Percentiles rank a stretch among this genome's conserved stretches.
phyloP scores from a whole-genome alignment of 2,329 filamentous ascomycete genomes.

The Fusarium clavum region DNA sequence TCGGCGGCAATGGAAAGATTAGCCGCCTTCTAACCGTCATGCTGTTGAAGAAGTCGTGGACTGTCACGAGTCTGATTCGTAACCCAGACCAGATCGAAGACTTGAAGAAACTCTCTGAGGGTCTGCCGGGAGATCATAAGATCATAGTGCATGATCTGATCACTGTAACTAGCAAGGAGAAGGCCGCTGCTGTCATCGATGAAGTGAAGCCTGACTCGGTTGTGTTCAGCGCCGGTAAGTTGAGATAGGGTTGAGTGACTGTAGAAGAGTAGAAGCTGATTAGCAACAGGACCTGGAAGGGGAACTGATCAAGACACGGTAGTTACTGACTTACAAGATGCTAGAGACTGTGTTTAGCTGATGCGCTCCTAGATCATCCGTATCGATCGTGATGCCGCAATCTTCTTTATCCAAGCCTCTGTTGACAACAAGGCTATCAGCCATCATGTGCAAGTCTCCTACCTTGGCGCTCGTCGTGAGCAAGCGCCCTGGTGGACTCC shows the following conservation, averaged over 20 bases:
- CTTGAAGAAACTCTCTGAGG: conserved; percentile 68
- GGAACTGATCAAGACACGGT: conserved; percentile 56
- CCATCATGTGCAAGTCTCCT: conserved; percentile 71
- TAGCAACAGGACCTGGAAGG: conserved; percentile 35
- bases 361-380: conserved; percentile 36
- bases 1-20: conserved; percentile 82
- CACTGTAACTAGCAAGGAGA: conserved; percentile 71
- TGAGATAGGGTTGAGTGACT: not conserved
- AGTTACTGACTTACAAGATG: not conserved
- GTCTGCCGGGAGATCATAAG: conserved; percentile 67
- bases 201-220: conserved; percentile 70
- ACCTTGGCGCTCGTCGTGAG: conserved; percentile 61
- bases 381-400: conserved; percentile 45
- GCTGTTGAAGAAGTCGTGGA: conserved; percentile 75
- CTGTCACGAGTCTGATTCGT: conserved; percentile 79
- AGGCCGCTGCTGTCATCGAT: conserved; percentile 63
- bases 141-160: conserved; percentile 75
- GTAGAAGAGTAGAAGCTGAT: conserved; percentile 21
- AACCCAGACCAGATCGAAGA: conserved; percentile 70
- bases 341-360: conserved; percentile 2
- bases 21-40: conserved; percentile 76
- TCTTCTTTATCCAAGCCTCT: conserved; percentile 41
- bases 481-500: conserved; percentile 63
- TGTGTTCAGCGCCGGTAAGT: conserved; percentile 67
- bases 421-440: conserved; percentile 53